Conservation (phyloP, 352 stramenopile species). For the Phytophthora crassamura region DNA sequence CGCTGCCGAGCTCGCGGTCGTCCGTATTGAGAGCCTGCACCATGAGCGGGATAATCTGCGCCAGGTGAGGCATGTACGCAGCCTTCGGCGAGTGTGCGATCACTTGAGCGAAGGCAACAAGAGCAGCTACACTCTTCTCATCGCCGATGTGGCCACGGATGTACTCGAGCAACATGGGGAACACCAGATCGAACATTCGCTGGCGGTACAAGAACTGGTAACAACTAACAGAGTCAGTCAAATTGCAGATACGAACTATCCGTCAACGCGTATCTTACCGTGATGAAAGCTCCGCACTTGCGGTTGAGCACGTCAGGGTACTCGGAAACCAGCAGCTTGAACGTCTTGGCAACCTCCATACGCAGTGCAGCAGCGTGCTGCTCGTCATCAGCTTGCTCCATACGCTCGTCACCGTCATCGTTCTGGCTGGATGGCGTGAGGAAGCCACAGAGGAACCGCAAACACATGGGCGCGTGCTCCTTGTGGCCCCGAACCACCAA, state of each 20-base stretch:
- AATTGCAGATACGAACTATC: background rate
- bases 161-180: constrained; percentile 71
- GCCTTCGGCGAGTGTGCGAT: constrained; percentile 85
- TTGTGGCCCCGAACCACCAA: constrained; percentile 83
- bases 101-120: constrained; percentile 82
- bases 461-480: constrained; percentile 65
- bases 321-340: constrained; percentile 82
- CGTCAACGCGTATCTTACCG: constrained; percentile 44
- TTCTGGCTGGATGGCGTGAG: constrained; percentile 41
- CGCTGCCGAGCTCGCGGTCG: constrained; percentile 70
- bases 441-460: constrained; percentile 79
- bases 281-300: constrained; percentile 85
- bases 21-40: constrained; percentile 84
- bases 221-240: constrained; percentile 6
- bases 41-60: constrained; percentile 86
- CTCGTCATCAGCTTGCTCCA: constrained; percentile 34
- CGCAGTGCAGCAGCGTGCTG: constrained; percentile 43
- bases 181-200: constrained; percentile 81
- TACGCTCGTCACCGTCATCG: constrained; percentile 33
- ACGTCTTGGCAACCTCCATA: constrained; percentile 82
- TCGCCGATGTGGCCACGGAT: constrained; percentile 54
- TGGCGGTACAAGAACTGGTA: constrained; percentile 81
- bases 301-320: constrained; percentile 83
- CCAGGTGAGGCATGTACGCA: constrained; percentile 76
- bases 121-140: constrained; percentile 59